Conservation (phyloP, 164 flowering plant genomes). For the Vitis rotundifolia region DNA sequence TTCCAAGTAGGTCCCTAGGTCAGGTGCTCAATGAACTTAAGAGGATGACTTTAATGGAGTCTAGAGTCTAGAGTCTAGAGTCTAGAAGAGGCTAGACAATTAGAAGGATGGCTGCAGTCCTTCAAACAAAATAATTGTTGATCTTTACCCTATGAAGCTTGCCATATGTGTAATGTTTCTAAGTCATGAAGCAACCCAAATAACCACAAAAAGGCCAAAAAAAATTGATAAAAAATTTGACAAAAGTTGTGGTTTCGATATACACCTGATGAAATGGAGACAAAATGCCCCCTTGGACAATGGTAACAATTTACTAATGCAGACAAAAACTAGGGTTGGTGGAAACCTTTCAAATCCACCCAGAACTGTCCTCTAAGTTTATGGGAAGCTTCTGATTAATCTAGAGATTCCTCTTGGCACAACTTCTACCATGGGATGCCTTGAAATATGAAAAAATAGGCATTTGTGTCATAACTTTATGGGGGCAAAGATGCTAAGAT, state of each 20-base stretch:
- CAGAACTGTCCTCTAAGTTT: neutral
- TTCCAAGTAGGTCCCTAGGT: no score
- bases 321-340: neutral
- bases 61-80: no score
- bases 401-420: neutral
- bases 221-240: no score
- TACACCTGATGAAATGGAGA: no score
- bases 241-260: no score
- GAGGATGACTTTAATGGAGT: no score
- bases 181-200: no score
- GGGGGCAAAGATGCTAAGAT: slow-evolving; percentile 29
- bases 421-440: neutral
- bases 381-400: neutral
- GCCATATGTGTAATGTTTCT: no score
- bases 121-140: neutral
- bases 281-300: no score
- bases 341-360: neutral
- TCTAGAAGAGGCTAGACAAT: no score
- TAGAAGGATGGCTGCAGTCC: neutral
- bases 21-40: no score
- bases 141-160: neutral
- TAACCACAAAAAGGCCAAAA: no score
- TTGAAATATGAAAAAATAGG: slow-evolving; percentile 10
- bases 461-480: slow-evolving; percentile 26
- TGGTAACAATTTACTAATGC: neutral